Evolutionary conservation across 257 asterid species (phyloP), one percentile per base, ranked within the genome.

Genomic region (Solanum lignicaule): DNA sequence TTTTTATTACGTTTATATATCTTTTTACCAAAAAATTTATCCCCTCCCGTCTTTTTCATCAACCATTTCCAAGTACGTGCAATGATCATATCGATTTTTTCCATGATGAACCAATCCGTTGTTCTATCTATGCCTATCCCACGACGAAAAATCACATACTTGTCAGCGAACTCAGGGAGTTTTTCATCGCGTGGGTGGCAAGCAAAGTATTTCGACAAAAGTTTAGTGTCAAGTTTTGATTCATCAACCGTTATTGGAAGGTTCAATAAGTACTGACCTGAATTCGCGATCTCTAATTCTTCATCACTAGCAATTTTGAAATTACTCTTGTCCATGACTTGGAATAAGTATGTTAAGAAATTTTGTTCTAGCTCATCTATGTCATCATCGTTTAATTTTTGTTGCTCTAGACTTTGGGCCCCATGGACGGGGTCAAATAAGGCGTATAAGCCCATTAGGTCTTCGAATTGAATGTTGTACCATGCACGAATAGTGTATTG

Each of bases 401-500:
- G 99, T 92, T 95, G 99, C 87, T 95, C 96, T 91, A 97, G 91
- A 89, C 95, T 94, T 62, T 95, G 94, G 32, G 92, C 87, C 41
- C 99, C 99, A 82, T 94, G 88, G 33, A 95, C 95, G 66, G 99
- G 99, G 92, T 97, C 99, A 89, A 97, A 97, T 88, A 97, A 98
- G 39, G 99, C 93, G 92, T 95, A 97, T 55, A 97, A 91, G 92
- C 96, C 99, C 99, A 95, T 95, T 91, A 97, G 98, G 91, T 97
- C 99, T 95, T 97, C 99, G 87, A 97, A 97, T 88, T 97, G 99
- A 86, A 95, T 90, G 89, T 90, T 92, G 92, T 95, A 97, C 99
- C 99, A 97, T 7, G 99, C 99, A 27, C 99, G 95, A 84, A 97
- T 93, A 18, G 97, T 95, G 91, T 97, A 97, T 91, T 97, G 99